Evolutionary conservation across 345 rosid species (phyloP).

Genomic region (Odontarrhena argentea): DNA sequence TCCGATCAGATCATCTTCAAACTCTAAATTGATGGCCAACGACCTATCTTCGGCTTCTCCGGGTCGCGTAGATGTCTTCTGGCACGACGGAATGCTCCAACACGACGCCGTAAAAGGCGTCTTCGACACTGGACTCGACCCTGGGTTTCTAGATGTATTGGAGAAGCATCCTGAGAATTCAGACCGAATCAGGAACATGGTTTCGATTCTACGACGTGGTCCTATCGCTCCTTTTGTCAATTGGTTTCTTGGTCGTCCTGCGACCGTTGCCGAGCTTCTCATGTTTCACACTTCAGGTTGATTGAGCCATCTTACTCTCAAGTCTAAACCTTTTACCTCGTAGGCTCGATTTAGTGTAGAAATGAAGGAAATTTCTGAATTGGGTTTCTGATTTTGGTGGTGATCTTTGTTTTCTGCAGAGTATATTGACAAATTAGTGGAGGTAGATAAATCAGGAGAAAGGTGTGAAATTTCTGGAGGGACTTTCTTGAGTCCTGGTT

Average conservation of each 20-base stretch:
- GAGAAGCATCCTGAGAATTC: slow-evolving; percentile 85
- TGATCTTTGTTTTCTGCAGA: slow-evolving; percentile 43
- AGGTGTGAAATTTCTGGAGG: slow-evolving; percentile 57
- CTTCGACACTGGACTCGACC: slow-evolving; percentile 65
- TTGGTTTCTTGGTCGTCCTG: slow-evolving; percentile 66
- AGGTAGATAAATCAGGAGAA: slow-evolving; percentile 60
- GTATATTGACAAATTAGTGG: slow-evolving; percentile 57
- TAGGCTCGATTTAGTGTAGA: not conserved
- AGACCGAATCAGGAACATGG: slow-evolving; percentile 75
- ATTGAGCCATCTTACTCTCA: not conserved
- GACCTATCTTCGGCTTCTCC: slow-evolving; percentile 17
- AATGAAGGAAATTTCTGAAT: slow-evolving; percentile 1
- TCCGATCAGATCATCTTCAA: slow-evolving; percentile 1
- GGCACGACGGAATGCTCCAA: slow-evolving; percentile 86
- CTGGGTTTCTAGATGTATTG: slow-evolving; percentile 73
- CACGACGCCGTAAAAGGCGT: slow-evolving; percentile 72
- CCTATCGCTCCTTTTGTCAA: slow-evolving; percentile 71
- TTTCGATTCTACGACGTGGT: slow-evolving; percentile 78
- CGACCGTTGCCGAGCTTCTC: slow-evolving; percentile 60
- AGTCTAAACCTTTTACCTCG: no score
- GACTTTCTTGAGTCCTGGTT: slow-evolving; percentile 78
- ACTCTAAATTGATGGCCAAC: slow-evolving; percentile 16
- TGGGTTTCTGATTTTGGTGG: not conserved
- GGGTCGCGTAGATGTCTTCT: slow-evolving; percentile 56
- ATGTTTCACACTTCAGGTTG: slow-evolving; percentile 71